Base-by-base conservation (phyloP, 176 grass and related monocot genomes). In the Canna indica region DNA sequence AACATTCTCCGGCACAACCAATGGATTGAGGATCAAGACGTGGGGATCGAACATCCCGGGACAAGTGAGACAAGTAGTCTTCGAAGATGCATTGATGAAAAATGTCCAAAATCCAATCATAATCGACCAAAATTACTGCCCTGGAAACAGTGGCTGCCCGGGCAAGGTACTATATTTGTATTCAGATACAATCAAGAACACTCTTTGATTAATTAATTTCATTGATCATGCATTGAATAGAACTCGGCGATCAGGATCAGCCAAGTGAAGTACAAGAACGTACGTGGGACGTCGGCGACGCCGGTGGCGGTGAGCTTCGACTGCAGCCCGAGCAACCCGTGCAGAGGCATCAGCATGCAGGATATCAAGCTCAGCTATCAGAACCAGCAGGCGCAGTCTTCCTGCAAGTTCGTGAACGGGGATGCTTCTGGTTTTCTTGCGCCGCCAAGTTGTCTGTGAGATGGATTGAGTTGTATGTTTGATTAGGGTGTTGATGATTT, bases 21-120 rank as follows among this genome's bases (percentile, higher is more conserved):
- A 91, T 11, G 85, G 85, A 35, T 56, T 88, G 18, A 81, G 82
- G 58, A 91, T 91, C 67, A 91, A 91, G 74, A 83, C 82, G 63
- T 87, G 88, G 88, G 88, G 58, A 38, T 42, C 67, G 47, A 68
- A 63, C 54, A 69, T 18, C 24, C 53, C 26, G n/a, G 79, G 81
- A 12, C 75, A 67, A 56, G 88, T 87, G 44, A 53, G 69, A 34
- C 71, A 57, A 46, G 76, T 88, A 46, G 59, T 63, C 7, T 91
- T 91, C 68, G 71, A 83, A 59, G 75, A 88, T 60, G 64, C 65
- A 12, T 27, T 78, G 3, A 83, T 91, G 88, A 64, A 11, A 18
- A 61, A 73, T 31, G 82, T 88, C 36, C 73, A 74, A 42, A 91
- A 88, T 56, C 79, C 82, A 14, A 88, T 88, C 74, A 81, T 85